These are phyloP conservation scores for Artemisia argyi DNA, from an alignment of 129 eudicot genomes.

Conservation along the genomic window DNA sequence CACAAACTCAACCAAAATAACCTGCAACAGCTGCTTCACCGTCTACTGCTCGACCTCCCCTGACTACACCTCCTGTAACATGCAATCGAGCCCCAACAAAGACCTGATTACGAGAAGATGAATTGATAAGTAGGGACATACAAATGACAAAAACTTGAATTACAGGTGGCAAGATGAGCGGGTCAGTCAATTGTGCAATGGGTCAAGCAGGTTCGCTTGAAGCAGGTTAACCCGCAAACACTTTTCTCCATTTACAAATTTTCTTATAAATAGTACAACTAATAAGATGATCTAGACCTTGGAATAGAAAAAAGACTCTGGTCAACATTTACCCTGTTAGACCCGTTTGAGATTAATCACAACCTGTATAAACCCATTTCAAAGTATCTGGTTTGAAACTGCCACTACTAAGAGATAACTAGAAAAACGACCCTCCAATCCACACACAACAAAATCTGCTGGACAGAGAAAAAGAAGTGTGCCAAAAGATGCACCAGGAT, in stretches of 20 bases:
- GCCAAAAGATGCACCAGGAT: not conserved
- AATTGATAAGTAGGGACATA: slow-evolving; percentile 8
- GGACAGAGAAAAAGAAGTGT: not conserved
- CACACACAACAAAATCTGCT: not conserved
- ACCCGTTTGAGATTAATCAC: too few relatives aligned
- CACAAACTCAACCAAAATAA: slow-evolving; percentile 25
- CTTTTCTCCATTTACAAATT: not conserved
- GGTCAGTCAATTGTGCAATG: not conserved
- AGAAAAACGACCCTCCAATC: not conserved
- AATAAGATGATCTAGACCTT: too few relatives aligned
- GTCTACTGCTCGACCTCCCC: slow-evolving; percentile 93
- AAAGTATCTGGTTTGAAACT: not conserved
- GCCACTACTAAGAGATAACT: not conserved
- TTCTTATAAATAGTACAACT: too few relatives aligned
- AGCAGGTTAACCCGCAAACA: not conserved
- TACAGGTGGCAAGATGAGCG: too few relatives aligned
- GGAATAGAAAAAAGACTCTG: too few relatives aligned
- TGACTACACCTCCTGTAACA: slow-evolving; percentile 91
- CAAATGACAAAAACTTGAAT: not conserved
- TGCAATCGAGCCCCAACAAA: slow-evolving; percentile 98
- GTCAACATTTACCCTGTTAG: too few relatives aligned
- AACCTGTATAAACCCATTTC: not conserved
- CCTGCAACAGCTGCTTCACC: slow-evolving; percentile 98
- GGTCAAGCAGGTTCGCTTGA: not conserved
- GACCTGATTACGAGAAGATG: slow-evolving; percentile 53